Evolutionary conservation across 169 alveolate genomes (phyloP).

Genomic region (Pseudocohnilembus persalinus): DNA sequence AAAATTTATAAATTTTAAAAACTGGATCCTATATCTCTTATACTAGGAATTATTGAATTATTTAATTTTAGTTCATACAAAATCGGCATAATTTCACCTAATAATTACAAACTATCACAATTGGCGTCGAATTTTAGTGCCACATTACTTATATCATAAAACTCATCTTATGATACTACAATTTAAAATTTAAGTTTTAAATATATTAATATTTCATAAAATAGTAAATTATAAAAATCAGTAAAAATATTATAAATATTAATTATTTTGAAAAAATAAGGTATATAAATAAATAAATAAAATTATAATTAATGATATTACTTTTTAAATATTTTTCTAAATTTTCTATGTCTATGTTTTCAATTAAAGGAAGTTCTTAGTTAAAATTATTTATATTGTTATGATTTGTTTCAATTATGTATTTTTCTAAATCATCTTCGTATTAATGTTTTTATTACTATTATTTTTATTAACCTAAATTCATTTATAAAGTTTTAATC

Average conservation of each 20-base stretch:
- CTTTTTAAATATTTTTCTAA: background rate
- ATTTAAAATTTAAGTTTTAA: no score
- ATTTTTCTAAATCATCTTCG: background rate
- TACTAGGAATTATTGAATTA: slow-evolving; percentile 23
- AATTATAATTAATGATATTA: no score
- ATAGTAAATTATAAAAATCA: no score
- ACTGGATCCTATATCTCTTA: slow-evolving; percentile 51
- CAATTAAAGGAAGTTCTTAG: background rate
- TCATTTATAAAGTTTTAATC: no score
- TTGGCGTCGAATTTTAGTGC: background rate
- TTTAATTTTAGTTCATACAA: slow-evolving; percentile 48
- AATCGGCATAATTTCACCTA: slow-evolving; percentile 48
- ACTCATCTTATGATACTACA: background rate
- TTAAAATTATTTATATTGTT: no score
- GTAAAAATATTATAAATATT: no score
- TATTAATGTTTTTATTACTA: no score
- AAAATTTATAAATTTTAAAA: slow-evolving; percentile 35
- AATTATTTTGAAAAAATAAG: no score
- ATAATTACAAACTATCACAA: slow-evolving; percentile 8
- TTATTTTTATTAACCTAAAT: no score
- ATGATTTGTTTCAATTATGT: background rate
- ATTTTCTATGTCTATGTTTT: background rate
- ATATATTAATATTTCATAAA: no score
- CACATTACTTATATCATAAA: background rate
- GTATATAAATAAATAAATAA: no score